These are phyloP conservation scores for Jamesozyma piceae DNA, from an alignment of 805 yeast genomes.

Conservation along the genomic window DNA sequence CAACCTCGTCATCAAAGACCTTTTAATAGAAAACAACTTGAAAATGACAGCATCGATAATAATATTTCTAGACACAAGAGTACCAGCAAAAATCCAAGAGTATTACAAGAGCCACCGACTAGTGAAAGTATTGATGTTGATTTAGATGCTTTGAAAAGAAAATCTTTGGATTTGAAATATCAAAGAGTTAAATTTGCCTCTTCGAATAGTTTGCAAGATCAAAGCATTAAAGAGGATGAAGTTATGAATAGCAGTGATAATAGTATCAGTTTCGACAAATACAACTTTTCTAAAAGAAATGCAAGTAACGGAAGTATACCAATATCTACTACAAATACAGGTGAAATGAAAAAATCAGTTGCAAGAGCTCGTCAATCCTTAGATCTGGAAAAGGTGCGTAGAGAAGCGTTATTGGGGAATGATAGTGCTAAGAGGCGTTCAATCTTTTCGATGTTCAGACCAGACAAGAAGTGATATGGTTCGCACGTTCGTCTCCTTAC, in stretches of 20 bases:
- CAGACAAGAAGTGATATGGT: slow-evolving; percentile 19
- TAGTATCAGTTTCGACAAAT: slow-evolving; percentile 10
- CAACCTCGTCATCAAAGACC: neutral
- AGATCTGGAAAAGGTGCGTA: slow-evolving; percentile 22
- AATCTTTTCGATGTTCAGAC: slow-evolving; percentile 24
- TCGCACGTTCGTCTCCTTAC: too few species aligned
- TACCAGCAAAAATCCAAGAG: neutral
- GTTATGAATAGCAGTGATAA: neutral
- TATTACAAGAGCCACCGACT: slow-evolving; percentile 13
- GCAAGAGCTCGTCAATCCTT: slow-evolving; percentile 25
- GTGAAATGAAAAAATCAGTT: slow-evolving; percentile 16
- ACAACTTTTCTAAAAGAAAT: slow-evolving; percentile 8
- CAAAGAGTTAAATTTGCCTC: slow-evolving; percentile 11
- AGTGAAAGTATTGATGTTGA: slow-evolving; percentile 25
- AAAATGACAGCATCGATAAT: neutral
- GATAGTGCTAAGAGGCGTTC: slow-evolving; percentile 21
- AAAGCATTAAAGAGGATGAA: slow-evolving; percentile 1
- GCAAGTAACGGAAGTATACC: slow-evolving; percentile 14
- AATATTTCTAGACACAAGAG: slow-evolving; percentile 3
- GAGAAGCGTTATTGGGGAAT: slow-evolving; percentile 14
- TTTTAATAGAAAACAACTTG: neutral
- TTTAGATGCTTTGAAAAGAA: slow-evolving; percentile 13
- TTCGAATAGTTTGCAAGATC: slow-evolving; percentile 3
- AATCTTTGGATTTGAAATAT: slow-evolving; percentile 22
- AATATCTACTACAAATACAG: slow-evolving; percentile 5